Percentiles rank a stretch among this genome's conserved stretches.
phyloP scores from a whole-genome alignment of 2,329 filamentous ascomycete species.

The Paracoccidioides brasiliensis region DNA sequence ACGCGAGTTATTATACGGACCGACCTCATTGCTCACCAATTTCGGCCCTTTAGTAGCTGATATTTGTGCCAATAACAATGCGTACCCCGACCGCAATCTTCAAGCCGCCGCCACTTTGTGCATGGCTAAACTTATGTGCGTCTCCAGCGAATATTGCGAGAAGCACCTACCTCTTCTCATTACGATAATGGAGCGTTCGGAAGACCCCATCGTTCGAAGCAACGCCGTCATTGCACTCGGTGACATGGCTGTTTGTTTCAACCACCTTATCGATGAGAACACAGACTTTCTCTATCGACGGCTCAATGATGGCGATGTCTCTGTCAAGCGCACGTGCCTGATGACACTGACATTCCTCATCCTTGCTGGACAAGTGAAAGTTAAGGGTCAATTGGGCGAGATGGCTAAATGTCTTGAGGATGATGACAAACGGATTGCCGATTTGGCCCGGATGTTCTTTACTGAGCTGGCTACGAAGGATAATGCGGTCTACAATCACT shows the following conservation, averaged over 20 bases:
- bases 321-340: constrained; percentile 90
- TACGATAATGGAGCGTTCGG: constrained; percentile 91
- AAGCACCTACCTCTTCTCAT: constrained; percentile 83
- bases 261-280: constrained; percentile 97
- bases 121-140: constrained; percentile 96
- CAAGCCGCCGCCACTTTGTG: constrained; percentile 90
- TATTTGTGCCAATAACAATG: constrained; percentile 87
- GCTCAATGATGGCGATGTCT: constrained; percentile 73
- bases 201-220: constrained; percentile 81
- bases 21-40: constrained; percentile 69
- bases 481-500: constrained; percentile 98
- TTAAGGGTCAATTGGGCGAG: constrained; percentile 94
- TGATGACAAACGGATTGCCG: constrained; percentile 83
- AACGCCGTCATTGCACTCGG: constrained; percentile 95
- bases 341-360: constrained; percentile 99
- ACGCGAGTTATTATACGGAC: constrained; percentile 69
- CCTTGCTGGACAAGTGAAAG: constrained; percentile 93
- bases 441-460: constrained; percentile 96
- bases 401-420: constrained; percentile 99
- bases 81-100: constrained; percentile 76
- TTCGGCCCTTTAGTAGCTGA: constrained; percentile 88
- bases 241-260: constrained; percentile 99
- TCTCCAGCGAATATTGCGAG: constrained; percentile 93
- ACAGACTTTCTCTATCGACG: constrained; percentile 95
- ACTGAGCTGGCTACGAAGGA: constrained; percentile 95